Base-by-base conservation (phyloP, 2,329 filamentous ascomycete genomes). In the Hypocrella siamensis region DNA sequence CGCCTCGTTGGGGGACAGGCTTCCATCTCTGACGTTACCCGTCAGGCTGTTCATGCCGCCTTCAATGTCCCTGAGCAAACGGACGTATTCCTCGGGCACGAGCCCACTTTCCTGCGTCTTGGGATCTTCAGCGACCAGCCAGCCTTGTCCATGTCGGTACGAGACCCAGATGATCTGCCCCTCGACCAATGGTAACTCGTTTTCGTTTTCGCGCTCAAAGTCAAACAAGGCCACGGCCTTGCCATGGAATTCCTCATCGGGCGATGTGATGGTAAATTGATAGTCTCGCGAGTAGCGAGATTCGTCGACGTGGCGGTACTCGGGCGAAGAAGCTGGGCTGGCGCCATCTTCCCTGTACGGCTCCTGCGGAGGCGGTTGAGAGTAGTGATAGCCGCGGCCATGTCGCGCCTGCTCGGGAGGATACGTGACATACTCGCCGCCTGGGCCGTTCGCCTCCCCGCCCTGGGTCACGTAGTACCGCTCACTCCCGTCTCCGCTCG, bases 141-240 rank as follows among this genome's bases (percentile, higher is more conserved):
- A 98, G 34, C 90, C 90, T 56, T 96, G 85, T 12, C 88, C 88
- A 49, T 96, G 86, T 27, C 90, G 72, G 53, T 96, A 98, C 12
- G 84, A 93, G 17, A 98, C 86, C 63, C 90, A 80, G 35, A 98
- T 93, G 35, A 94, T 83, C 49, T 98, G 90, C 5, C 90, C 90
- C 56, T 98, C 90, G 1, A 83, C 76, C 29, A 98, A 61, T 4
- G 85, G 84, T 35, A 98, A 61, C 54, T 98, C 90, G 49, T 96
- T 98, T 52, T 94, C 85, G 51, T 96, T 94, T 54, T 96, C 88
- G 19, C 86, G 73, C 44, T 77, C 77, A 56, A 98, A 98, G 51
- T 94, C 86, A 51, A 93, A 98, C 16, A 98, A 64, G 6, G 90
- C 90, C 18, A 98, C 83, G 9, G 85, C 86, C 51, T 93, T 93